Evolutionary conservation across 78 protist species (phyloP), one percentile per base, ranked within the genome.

Genomic region (Cyanophora paradoxa): DNA sequence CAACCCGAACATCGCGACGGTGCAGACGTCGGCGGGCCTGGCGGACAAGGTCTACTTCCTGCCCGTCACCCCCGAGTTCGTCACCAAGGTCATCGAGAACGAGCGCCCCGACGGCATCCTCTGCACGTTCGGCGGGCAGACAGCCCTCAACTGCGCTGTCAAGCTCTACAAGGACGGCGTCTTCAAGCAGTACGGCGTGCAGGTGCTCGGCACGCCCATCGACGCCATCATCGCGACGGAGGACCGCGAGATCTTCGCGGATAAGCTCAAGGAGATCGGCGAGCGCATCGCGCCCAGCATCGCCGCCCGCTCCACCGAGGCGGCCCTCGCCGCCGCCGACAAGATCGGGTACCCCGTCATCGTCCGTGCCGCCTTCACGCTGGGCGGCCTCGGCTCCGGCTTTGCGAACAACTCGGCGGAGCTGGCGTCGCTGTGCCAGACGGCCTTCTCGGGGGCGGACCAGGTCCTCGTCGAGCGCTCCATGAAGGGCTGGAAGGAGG

Each of bases 1-100:
- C 89, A 95, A 95, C 83, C 95, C 98, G 46, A 95, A 95, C 72
- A 92, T 95, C 62, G 98, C 98, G 0, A 93, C 98, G 3, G 93
- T 93, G 22, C 98, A 95, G 86, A 93, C 97, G 2, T 73, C 86
- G 61, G 70, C 39, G 52, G 42, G 79, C 66, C 77, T 90, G 37
- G 98, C 98, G 11, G 94, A 92, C 90, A 77, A 82, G 59, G 90
- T 90, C 37, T 95, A 95, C 86, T 89, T 91, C 85, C 52, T 92
- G 34, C 98, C 98, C 48, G 94, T 95, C 44, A 92, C 86, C 14
- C 87, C 93, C 48, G 87, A 85, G 26, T 68, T 58, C 7, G 98
- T 95, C 36, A 56, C 61, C 61, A 72, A 89, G 70, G 92, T 94
- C 42, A 77, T 94, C 76, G 70, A 63, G 71, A 71, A 80, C 44